Percentiles rank a stretch among this genome's conserved stretches.
Conservation (phyloP, 2,329 filamentous ascomycete species). For the Pseudovirgaria hyperparasitica region DNA sequence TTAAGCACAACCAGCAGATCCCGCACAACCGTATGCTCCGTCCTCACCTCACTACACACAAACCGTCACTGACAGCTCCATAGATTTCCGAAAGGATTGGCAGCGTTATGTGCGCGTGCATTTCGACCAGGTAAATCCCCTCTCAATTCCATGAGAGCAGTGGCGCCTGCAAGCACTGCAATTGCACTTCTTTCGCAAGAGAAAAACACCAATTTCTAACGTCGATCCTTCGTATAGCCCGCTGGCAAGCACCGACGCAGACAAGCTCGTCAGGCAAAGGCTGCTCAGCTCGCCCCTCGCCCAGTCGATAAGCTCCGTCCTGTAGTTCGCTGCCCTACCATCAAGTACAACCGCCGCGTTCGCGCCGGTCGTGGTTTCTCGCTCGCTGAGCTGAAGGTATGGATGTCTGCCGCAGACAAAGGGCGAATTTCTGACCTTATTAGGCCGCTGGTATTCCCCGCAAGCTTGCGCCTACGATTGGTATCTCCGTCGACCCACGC, state of each 20-base stretch:
- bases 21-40: slow-evolving; percentile 59
- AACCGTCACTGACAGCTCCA: slow-evolving; percentile 5
- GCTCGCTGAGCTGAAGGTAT: slow-evolving; percentile 94
- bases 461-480: slow-evolving; percentile 88
- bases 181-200: background rate
- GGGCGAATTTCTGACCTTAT: slow-evolving; percentile 10
- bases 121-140: slow-evolving; percentile 92
- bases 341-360: slow-evolving; percentile 99
- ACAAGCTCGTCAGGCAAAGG: slow-evolving; percentile 85
- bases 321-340: slow-evolving; percentile 89
- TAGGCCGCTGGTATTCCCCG: slow-evolving; percentile 92
- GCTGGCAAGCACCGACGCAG: slow-evolving; percentile 92
- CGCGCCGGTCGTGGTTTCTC: slow-evolving; percentile 96
- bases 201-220: slow-evolving; percentile 23
- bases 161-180: slow-evolving; percentile 40
- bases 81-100: slow-evolving; percentile 51
- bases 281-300: slow-evolving; percentile 85
- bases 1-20: slow-evolving; percentile 99
- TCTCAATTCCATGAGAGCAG: slow-evolving; percentile 36
- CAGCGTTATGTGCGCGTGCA: slow-evolving; percentile 97
- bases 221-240: slow-evolving; percentile 52
- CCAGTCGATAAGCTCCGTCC: slow-evolving; percentile 95
- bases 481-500: slow-evolving; percentile 92
- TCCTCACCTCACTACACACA: slow-evolving; percentile 8
- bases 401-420: slow-evolving; percentile 7